These are phyloP conservation scores for Coemansia sp. DNA, from an alignment of 192 early-diverging fungal genomes.

Conservation along the genomic window DNA sequence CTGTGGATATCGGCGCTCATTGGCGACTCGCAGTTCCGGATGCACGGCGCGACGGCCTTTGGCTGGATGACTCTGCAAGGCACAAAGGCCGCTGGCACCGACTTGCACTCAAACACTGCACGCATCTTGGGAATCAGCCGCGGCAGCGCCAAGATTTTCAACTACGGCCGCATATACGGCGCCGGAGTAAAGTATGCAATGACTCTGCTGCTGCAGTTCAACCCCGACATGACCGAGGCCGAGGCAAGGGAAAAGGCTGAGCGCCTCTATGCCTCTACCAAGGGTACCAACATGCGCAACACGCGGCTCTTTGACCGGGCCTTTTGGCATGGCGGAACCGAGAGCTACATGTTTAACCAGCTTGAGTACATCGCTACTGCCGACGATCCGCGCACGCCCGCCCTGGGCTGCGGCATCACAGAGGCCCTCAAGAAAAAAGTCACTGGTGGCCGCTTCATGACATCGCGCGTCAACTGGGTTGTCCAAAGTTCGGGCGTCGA, in stretches of 20 bases:
- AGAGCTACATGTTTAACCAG: conserved; percentile 93
- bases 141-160: conserved; percentile 91
- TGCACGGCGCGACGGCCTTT: conserved; percentile 88
- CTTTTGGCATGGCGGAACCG: conserved; percentile 88
- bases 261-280: conserved; percentile 76
- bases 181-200: conserved; percentile 83
- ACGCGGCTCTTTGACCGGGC: conserved; percentile 20
- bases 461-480: conserved; percentile 93
- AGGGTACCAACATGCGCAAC: conserved; percentile 63
- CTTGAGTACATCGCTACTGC: conserved; percentile 77
- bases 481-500: conserved; percentile 98
- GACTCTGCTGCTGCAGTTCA: conserved; percentile 74
- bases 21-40: conserved; percentile 89
- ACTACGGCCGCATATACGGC: conserved; percentile 95
- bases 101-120: conserved; percentile 92
- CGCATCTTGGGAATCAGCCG: conserved; percentile 81
- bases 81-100: conserved; percentile 80
- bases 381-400: conserved; percentile 77
- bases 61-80: conserved; percentile 99
- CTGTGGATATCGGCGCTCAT: conserved; percentile 94
- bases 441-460: conserved; percentile 65
- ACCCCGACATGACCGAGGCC: conserved; percentile 62
- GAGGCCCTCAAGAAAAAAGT: conserved; percentile 68
- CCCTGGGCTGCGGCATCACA: conserved; percentile 83
- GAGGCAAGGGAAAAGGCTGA: conserved; percentile 66